Percentiles rank a stretch among this genome's conserved stretches.
Evolutionary conservation across 768 basidiomycete species (phyloP).

Genomic region (Hericium alpestre): DNA sequence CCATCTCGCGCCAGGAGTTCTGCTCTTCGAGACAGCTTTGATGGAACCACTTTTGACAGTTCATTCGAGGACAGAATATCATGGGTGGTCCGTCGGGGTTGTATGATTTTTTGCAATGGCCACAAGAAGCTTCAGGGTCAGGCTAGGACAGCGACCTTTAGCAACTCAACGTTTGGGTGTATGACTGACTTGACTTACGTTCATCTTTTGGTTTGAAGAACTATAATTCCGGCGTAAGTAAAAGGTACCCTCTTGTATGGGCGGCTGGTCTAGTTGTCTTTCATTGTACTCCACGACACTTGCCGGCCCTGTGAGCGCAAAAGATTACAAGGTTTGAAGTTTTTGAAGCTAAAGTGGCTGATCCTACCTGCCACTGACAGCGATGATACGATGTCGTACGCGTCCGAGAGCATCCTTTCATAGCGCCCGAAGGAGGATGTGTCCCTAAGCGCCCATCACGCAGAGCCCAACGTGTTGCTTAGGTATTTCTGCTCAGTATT

Average conservation of each 20-base stretch:
- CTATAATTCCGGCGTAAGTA: neutral
- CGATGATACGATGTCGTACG: neutral
- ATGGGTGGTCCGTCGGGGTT: neutral
- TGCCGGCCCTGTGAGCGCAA: neutral
- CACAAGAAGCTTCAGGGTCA: too few relatives aligned
- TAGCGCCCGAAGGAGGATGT: neutral
- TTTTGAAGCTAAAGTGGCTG: neutral
- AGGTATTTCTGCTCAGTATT: too few relatives aligned
- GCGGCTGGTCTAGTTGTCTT: neutral
- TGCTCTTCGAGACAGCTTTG: neutral
- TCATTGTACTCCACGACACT: neutral
- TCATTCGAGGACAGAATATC: neutral
- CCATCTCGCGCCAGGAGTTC: too few relatives aligned
- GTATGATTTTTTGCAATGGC: neutral
- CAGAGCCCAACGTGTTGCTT: neutral
- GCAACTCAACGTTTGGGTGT: too few relatives aligned
- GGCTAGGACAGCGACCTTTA: too few relatives aligned
- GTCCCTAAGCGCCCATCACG: neutral
- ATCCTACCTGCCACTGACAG: neutral
- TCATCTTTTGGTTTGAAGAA: neutral
- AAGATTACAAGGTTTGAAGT: neutral
- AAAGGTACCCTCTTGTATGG: neutral
- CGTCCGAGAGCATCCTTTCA: neutral
- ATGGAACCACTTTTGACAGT: neutral
- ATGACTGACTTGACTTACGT: neutral